A percentile compares a stretch with the other conserved stretches of the same genome.
Conservation (phyloP, 805 yeast species). For the Candida silvicultrix region DNA sequence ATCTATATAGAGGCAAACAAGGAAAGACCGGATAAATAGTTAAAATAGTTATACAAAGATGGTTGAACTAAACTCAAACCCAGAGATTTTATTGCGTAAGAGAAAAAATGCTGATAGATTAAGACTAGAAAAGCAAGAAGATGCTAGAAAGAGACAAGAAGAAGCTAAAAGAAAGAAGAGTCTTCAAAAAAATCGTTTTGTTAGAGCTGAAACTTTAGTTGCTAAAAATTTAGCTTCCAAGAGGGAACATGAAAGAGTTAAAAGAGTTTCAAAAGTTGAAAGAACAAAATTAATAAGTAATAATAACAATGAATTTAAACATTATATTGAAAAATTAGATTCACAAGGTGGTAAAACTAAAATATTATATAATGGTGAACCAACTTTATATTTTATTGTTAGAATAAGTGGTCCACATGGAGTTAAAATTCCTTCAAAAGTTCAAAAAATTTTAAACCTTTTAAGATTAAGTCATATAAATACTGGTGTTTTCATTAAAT, state of each 20-base stretch:
- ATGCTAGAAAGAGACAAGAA: constrained; percentile 44
- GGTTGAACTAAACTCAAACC: constrained; percentile 53
- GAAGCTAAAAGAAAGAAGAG: constrained; percentile 38
- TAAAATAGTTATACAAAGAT: constrained; percentile 8
- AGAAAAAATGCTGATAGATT: constrained; percentile 74
- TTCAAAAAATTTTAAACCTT: constrained; percentile 49
- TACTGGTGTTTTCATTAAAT: constrained; percentile 68
- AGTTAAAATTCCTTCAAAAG: constrained; percentile 60
- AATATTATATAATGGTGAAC: constrained; percentile 33
- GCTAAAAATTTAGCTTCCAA: constrained; percentile 58
- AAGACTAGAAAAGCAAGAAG: constrained; percentile 67
- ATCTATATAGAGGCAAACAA: no score
- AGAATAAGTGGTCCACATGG: constrained; percentile 63
- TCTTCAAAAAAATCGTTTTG: constrained; percentile 43
- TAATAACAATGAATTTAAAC: constrained; percentile 14
- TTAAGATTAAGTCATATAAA: constrained; percentile 55
- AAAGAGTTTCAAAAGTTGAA: constrained; percentile 53
- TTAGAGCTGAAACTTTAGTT: constrained; percentile 71
- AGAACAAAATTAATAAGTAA: constrained; percentile 27
- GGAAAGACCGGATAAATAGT: neutral
- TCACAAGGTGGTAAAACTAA: constrained; percentile 27
- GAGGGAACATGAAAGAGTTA: constrained; percentile 63
- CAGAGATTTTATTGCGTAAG: constrained; percentile 71
- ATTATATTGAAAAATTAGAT: constrained; percentile 27
- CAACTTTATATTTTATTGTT: constrained; percentile 56